Evolutionary conservation across 2,329 filamentous ascomycete species (phyloP), one percentile per base, ranked within the genome.

Genomic region (Curvularia spicifera): DNA sequence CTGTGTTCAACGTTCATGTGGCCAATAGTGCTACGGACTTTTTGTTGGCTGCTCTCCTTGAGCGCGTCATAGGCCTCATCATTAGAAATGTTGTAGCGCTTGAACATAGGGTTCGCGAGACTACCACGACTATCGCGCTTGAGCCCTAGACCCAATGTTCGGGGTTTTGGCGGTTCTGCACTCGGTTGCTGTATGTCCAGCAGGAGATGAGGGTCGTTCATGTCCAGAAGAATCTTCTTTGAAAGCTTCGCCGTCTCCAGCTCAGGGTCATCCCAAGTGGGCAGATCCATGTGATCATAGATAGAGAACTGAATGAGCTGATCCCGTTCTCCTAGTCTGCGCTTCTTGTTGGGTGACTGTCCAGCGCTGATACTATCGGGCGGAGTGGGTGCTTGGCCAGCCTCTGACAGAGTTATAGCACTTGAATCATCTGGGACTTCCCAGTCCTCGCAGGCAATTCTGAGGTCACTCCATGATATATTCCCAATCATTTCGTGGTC

Each of bases 1-100:
- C 91, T 93, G 79, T 99, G 95, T 75, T 99, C 95, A 42, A 99
- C 89, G n/a, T 90, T 88, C 61, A 97, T 87, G 71, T 93, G 94
- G 45, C 93, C 92, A 60, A 99, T 86, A 1, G 92, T 96, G 51
- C 93, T 95, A 66, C 95, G 88, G 60, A 99, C 91, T 78, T 97
- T 98, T 83, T 91, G 93, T 79, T 96, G 92, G 72, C 96, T 93
- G 72, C 97, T 98, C 77, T 97, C 93, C 78, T 98, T 98, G 44
- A 99, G 85, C 59, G 93, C 87, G 72, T 98, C 93, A 75, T 99
- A 99, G 1, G 93, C 93, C 58, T 95, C 90, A 71, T 99, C 95
- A 63, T 98, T 98, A 29, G 93, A 97, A 57, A 96, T 91, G 73
- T 98, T 98, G 83, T 97, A 99, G 42, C 94, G 89, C 66, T 89